Evolutionary conservation across 331 rosid genomes (phyloP), one percentile per base, ranked within the genome.

Genomic region (Rhamnella rubrinervis): DNA sequence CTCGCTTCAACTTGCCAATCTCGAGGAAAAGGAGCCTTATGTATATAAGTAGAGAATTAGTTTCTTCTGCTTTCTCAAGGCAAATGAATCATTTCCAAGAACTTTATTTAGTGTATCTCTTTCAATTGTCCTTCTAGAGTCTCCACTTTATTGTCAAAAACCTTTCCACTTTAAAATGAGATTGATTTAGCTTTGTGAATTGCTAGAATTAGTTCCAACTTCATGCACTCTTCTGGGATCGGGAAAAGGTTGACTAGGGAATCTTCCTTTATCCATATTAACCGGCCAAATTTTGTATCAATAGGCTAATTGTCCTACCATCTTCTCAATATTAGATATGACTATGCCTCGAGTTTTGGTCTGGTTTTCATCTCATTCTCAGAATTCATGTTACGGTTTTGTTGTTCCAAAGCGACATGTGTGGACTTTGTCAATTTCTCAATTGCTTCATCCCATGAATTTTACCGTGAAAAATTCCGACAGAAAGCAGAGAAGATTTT

Each of bases 201-300:
- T 60, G 19, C 10, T 60, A 4, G 4, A 35, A 3, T 35, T 15
- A 15, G 12, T 59, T 13, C 19, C 31, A 9, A 63, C 52, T 63
- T n/a, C 67, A 63, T 63, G 53, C 7, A 38, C 67, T 63, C 67
- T 20, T 41, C n/a, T n/a, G n/a, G n/a, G n/a, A 40, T 63, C 40
- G 14, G 28, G 67, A 38, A 63, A 5, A 7, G 31, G 6, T 37
- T 63, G 50, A 8, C 55, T 63, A 16, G 31, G n/a, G 16, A 62
- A 40, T 9, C 31, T 63, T 38, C 55, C 67, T 38, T 40, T 63
- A 15, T n/a, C 19, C 3, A 60, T 60, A 4, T 31, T 31, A 31
- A 31, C 35, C 4, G 35, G n/a, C 35, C 35, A 31, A 3, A 31
- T 35, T 63, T 10, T 38, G 53, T 3, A 63, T 14, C n/a, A 35